A percentile compares a stretch with the other conserved stretches of the same genome.
These are phyloP conservation scores for Botrytis aclada DNA, from an alignment of 2,329 filamentous ascomycete species.

Conservation along the genomic window DNA sequence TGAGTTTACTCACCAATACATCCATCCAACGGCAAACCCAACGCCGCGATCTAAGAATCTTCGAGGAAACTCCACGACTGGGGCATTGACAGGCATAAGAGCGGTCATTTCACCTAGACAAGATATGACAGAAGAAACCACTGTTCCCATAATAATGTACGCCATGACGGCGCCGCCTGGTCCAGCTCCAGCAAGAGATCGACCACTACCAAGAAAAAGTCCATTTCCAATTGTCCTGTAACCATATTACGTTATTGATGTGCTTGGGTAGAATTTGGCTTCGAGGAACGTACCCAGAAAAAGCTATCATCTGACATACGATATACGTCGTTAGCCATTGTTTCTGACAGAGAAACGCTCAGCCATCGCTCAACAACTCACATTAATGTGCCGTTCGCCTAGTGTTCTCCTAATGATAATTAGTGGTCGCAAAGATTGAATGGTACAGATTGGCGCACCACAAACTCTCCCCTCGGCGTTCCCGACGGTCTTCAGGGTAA, in stretches of 20 bases:
- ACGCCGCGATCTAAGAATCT: slow-evolving; percentile 41
- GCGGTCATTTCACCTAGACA: slow-evolving; percentile 44
- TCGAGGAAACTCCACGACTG: slow-evolving; percentile 42
- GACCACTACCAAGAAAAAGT: slow-evolving; percentile 43
- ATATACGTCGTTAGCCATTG: slow-evolving; percentile 17
- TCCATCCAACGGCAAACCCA: slow-evolving; percentile 42
- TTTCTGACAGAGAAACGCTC: not conserved
- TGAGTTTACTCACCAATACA: slow-evolving; percentile 38
- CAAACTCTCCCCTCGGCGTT: slow-evolving; percentile 32
- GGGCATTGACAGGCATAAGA: slow-evolving; percentile 42
- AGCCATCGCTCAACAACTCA: slow-evolving; percentile 23
- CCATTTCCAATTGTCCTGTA: slow-evolving; percentile 43
- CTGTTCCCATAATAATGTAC: slow-evolving; percentile 44
- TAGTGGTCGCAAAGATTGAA: slow-evolving; percentile 15
- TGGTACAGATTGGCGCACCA: slow-evolving; percentile 28
- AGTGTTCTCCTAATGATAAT: slow-evolving; percentile 40
- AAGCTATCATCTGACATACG: slow-evolving; percentile 43
- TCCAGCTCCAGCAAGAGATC: slow-evolving; percentile 42
- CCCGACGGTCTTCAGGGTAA: slow-evolving; percentile 30
- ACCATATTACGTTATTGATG: slow-evolving; percentile 13
- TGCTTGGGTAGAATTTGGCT: slow-evolving; percentile 9
- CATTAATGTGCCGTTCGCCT: slow-evolving; percentile 43
- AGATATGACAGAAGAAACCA: slow-evolving; percentile 44
- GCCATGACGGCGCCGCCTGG: slow-evolving; percentile 42
- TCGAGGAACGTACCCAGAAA: slow-evolving; percentile 40